phyloP scores from a whole-genome alignment of 805 yeast genomes.

The Lachancea sp. region DNA sequence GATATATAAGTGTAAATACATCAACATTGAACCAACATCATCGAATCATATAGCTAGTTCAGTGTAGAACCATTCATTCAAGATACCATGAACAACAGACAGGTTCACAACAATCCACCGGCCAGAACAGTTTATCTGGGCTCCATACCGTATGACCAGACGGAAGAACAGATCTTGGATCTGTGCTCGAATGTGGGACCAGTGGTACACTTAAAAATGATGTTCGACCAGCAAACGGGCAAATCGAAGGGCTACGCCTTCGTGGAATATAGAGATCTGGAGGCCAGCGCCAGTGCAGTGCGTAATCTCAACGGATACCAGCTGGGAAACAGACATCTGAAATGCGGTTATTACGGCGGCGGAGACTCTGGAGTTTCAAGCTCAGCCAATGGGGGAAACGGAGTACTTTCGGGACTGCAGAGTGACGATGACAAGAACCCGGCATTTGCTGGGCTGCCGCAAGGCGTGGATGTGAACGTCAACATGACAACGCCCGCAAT shows the following conservation, averaged over 20 bases:
- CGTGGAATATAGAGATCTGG: slow-evolving; percentile 73
- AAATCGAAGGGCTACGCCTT: slow-evolving; percentile 87
- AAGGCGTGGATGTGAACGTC: slow-evolving; percentile 41
- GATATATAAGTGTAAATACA: background rate
- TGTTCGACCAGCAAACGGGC: slow-evolving; percentile 85
- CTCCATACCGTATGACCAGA: slow-evolving; percentile 85
- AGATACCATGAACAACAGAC: slow-evolving; percentile 12
- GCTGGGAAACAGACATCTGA: slow-evolving; percentile 62
- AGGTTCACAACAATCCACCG: slow-evolving; percentile 26
- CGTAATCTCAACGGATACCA: slow-evolving; percentile 76
- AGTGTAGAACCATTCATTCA: background rate
- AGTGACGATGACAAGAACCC: slow-evolving; percentile 7
- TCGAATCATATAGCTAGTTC: background rate
- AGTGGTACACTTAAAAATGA: slow-evolving; percentile 62
- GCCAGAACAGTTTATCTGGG: slow-evolving; percentile 63
- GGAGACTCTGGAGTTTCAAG: slow-evolving; percentile 24
- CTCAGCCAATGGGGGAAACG: background rate
- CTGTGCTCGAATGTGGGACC: slow-evolving; percentile 87
- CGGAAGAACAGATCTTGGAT: slow-evolving; percentile 88
- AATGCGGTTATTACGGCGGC: slow-evolving; percentile 70
- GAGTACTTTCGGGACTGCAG: slow-evolving; percentile 1
- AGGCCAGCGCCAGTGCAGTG: slow-evolving; percentile 86
- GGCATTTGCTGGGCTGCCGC: slow-evolving; percentile 46
- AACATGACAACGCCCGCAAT: slow-evolving; percentile 36
- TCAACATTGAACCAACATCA: background rate